Base-by-base conservation (phyloP, 2,329 filamentous ascomycete species). In the Cyphellophora attinorum region DNA sequence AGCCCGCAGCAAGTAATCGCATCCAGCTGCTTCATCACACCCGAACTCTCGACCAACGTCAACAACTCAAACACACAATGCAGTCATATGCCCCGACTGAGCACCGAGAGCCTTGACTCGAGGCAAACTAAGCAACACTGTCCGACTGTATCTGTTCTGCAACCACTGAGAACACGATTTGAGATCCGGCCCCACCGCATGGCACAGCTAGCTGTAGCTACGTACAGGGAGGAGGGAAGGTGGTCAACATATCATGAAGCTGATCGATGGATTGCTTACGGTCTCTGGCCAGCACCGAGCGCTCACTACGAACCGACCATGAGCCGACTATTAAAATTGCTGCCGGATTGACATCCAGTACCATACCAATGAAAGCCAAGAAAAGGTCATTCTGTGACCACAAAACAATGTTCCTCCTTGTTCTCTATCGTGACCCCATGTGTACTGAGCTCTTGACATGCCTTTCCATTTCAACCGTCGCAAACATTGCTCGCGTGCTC, bases 1-100 rank as follows among this genome's bases (percentile, higher is more conserved):
- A 25, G 21, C 21, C 21, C 21, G 21, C 55, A 80, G 76, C 67
- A 80, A 80, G 69, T 80, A 80, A 80, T 74, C 70, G 62, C n/a
- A 60, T 64, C 74, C 68, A 62, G 67, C 61, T 64, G 52, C 56
- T 65, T 62, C 64, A 64, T 68, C 70, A 72, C 72, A 59, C 61
- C 56, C 55, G 53, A 51, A 38, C 44, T 47, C 46, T 48, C 47
- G 44, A 49, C 44, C 40, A 49, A 40, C 39, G 46, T 49, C 46
- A 49, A 49, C 38, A 35, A 28, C 38, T n/a, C 21, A n/a, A n/a
- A n/a, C n/a, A n/a, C n/a, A n/a, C n/a, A n/a, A n/a, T n/a, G n/a
- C n/a, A n/a, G n/a, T n/a, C n/a, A n/a, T n/a, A n/a, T n/a, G n/a
- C n/a, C n/a, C n/a, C n/a, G n/a, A n/a, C n/a, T n/a, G n/a, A n/a